Percentiles rank a stretch among this genome's conserved stretches.
These are phyloP conservation scores for Fragaria nilgerrensis DNA, from an alignment of 306 rosid species.

Conservation along the genomic window DNA sequence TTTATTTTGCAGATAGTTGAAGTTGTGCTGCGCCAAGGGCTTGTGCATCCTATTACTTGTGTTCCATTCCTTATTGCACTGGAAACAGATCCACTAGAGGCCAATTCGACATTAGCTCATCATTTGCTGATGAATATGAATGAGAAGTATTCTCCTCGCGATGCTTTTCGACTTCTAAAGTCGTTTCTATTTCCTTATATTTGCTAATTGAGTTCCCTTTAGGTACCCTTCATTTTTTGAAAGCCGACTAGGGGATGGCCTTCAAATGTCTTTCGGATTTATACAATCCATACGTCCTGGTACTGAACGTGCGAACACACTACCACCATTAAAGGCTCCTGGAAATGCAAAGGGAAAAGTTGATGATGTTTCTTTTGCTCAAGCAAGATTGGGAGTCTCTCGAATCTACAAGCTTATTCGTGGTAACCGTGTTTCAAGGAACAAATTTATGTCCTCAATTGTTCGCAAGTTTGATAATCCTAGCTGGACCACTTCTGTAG, in stretches of 20 bases:
- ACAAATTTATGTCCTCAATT: constrained; percentile 92
- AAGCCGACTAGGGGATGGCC: constrained; percentile 98
- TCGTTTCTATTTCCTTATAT: constrained; percentile 12
- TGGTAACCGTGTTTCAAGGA: constrained; percentile 80
- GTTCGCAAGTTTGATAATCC: constrained; percentile 87
- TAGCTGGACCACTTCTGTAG: constrained; percentile 57
- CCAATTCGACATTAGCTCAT: constrained; percentile 85
- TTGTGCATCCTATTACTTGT: constrained; percentile 98
- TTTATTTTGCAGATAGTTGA: constrained; percentile 75
- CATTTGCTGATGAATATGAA: constrained; percentile 94
- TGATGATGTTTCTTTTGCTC: constrained; percentile 63
- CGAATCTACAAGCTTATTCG: constrained; percentile 99
- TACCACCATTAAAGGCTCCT: constrained; percentile 45
- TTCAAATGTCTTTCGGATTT: constrained; percentile 88
- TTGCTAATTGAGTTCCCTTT: constrained; percentile 39
- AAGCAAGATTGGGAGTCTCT: constrained; percentile 94
- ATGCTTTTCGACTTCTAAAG: constrained; percentile 19
- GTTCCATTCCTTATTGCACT: constrained; percentile 98
- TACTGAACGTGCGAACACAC: constrained; percentile 49
- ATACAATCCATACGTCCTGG: constrained; percentile 55
- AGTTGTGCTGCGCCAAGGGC: constrained; percentile 96
- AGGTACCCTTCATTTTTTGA: constrained; percentile 99
- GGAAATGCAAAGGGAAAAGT: constrained; percentile 60
- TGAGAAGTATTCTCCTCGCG: constrained; percentile 63
- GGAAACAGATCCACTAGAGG: constrained; percentile 89